phyloP scores from a whole-genome alignment of 78 protist species.

The Dictyostelium citrinum region DNA sequence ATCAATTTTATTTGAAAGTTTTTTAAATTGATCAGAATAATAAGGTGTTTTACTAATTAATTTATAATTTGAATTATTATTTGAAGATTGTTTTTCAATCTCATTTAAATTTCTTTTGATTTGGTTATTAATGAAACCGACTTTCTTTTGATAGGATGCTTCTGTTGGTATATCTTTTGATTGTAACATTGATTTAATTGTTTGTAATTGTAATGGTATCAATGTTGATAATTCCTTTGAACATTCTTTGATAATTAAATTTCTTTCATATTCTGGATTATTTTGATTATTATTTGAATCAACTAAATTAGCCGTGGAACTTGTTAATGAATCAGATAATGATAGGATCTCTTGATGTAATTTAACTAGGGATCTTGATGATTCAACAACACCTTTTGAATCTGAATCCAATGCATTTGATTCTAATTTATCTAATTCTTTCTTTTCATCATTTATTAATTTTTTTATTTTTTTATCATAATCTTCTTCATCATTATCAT shows the following conservation, averaged over 20 bases:
- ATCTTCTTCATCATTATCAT: background rate
- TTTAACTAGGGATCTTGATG: conserved; percentile 38
- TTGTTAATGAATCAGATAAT: background rate
- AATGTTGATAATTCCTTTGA: conserved; percentile 24
- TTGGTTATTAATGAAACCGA: background rate
- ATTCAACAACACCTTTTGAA: conserved; percentile 36
- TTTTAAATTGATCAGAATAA: background rate
- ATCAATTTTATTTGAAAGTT: background rate
- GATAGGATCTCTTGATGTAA: conserved; percentile 37
- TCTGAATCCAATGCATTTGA: conserved; percentile 11
- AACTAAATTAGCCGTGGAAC: background rate
- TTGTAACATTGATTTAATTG: conserved; percentile 40
- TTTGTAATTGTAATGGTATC: conserved; percentile 23
- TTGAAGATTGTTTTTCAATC: background rate
- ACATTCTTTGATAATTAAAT: conserved; percentile 1
- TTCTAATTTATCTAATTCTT: background rate
- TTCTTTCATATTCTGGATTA: background rate
- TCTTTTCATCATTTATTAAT: conserved; percentile 10
- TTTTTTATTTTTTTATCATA: background rate
- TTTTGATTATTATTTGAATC: background rate
- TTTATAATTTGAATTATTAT: background rate
- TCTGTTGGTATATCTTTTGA: conserved; percentile 2
- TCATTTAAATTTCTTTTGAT: conserved; percentile 24
- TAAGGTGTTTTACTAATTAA: background rate
- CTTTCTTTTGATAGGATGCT: background rate